Evolutionary conservation across 441 rosid species (phyloP), one percentile per base, ranked within the genome.

Genomic region (Pelargonium citronellum): DNA sequence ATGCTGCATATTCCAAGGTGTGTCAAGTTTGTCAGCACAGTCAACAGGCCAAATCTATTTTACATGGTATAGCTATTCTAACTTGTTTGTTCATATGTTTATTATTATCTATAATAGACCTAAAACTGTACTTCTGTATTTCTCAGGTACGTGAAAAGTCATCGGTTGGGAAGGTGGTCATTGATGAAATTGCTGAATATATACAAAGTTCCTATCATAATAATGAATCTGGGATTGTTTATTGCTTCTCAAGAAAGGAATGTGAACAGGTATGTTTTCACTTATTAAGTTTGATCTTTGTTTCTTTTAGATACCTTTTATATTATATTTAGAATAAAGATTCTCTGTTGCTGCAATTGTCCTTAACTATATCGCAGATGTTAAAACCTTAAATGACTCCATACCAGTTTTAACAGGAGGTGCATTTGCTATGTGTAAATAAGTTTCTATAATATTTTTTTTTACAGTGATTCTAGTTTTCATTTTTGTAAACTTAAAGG

Each of bases 11-110:
- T 95, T 78, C 91, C 95, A 70, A 89, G 83, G 72, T 90, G 92
- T n/a, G 64, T 87, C 62, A 95, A 90, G 83, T 95, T 92, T 81
- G 89, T 92, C 68, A 92, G 99, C 87, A 90, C 97, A 17, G 92
- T 95, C 82, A 95, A 95, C 82, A 87, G 99, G 83, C 95, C 99
- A 67, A 95, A 92, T 78, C 96, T 95, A 72, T 90, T 95, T 79
- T 95, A 95, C 82, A 84, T 81, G 91, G 99, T 95, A 82, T 65
- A 24, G 39, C 61, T 81, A 69, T 64, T 47, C 20, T 60, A 34
- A 5, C 61, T 82, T 57, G 10, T 46, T 66, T 60, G 47, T 74
- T 15, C 57, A 43, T 69, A 75, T 69, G 71, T 78, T 77, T 44
- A 37, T 47, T 67, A 64, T 65, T 0, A 67, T 19, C 22, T 19